Conservation (phyloP, 2,329 filamentous ascomycete species). For the Ophiobolus disseminans region DNA sequence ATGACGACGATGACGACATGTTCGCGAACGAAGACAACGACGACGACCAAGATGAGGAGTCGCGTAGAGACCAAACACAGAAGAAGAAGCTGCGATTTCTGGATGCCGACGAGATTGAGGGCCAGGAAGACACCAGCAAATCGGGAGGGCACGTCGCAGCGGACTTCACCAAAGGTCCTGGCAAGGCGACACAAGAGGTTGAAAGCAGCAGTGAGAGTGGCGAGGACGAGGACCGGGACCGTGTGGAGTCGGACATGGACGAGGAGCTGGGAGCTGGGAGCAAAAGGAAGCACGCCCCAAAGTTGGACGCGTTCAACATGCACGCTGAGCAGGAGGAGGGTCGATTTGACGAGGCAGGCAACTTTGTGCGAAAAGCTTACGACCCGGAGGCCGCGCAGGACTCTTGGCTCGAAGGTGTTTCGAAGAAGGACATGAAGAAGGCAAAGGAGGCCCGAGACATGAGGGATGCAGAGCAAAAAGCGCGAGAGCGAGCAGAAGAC, state of each 20-base stretch:
- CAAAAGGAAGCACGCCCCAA: slow-evolving; percentile 90
- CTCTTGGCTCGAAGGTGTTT: slow-evolving; percentile 88
- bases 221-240: slow-evolving; percentile 70
- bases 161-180: slow-evolving; percentile 59
- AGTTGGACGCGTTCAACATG: slow-evolving; percentile 97
- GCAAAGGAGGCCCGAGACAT: slow-evolving; percentile 88
- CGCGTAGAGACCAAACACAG: slow-evolving; percentile 63
- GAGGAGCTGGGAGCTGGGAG: slow-evolving; percentile 89
- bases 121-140: slow-evolving; percentile 76
- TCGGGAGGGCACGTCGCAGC: slow-evolving; percentile 71
- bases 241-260: slow-evolving; percentile 73
- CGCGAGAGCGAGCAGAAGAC: slow-evolving; percentile 77
- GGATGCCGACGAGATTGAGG: slow-evolving; percentile 72
- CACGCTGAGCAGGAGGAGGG: slow-evolving; percentile 89
- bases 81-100: slow-evolving; percentile 69
- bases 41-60: slow-evolving; percentile 61
- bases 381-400: slow-evolving; percentile 93
- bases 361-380: slow-evolving; percentile 85
- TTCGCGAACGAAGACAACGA: slow-evolving; percentile 74
- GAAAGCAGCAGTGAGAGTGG: slow-evolving; percentile 65
- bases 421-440: slow-evolving; percentile 89
- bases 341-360: slow-evolving; percentile 86
- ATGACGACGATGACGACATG: slow-evolving; percentile 74
- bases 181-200: slow-evolving; percentile 64
- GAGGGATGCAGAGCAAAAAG: slow-evolving; percentile 76